Conservation (phyloP, 768 basidiomycete genomes). For the Suillus tomentosus region DNA sequence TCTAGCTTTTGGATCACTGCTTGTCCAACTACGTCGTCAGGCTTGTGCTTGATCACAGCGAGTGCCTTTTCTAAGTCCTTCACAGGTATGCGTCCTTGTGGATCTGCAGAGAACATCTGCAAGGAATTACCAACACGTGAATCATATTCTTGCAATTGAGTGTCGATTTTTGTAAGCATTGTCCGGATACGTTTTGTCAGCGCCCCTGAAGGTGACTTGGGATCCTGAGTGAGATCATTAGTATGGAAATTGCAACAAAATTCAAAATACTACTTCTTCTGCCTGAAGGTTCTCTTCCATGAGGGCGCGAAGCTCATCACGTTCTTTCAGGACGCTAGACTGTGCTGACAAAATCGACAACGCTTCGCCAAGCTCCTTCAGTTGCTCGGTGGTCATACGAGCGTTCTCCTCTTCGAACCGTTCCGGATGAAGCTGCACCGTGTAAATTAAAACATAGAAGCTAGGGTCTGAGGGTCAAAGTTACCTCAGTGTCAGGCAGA, state of each 20-base stretch:
- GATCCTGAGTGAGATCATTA: conserved; percentile 50
- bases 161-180: conserved; percentile 95
- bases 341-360: conserved; percentile 89
- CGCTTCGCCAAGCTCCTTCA: conserved; percentile 92
- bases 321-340: conserved; percentile 94
- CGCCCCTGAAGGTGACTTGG: conserved; percentile 80
- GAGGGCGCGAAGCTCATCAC: conserved; percentile 85
- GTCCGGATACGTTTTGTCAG: conserved; percentile 93
- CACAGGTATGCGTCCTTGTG: conserved; percentile 87
- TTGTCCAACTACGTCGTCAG: conserved; percentile 85
- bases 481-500: conserved; percentile 88
- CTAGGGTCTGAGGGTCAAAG: not conserved
- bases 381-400: conserved; percentile 96
- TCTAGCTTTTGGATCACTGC: conserved; percentile 92
- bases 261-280: conserved; percentile 61
- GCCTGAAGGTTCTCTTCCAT: conserved; percentile 93
- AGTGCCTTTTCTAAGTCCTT: conserved; percentile 89
- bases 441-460: conserved; percentile 6
- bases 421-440: conserved; percentile 62
- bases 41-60: conserved; percentile 90
- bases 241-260: conserved; percentile 7
- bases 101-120: conserved; percentile 83
- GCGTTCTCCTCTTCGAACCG: conserved; percentile 64
- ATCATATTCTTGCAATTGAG: conserved; percentile 91
- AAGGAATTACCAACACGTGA: conserved; percentile 79